phyloP scores from a whole-genome alignment of 2,329 filamentous ascomycete genomes.

The Colletotrichum sp. region DNA sequence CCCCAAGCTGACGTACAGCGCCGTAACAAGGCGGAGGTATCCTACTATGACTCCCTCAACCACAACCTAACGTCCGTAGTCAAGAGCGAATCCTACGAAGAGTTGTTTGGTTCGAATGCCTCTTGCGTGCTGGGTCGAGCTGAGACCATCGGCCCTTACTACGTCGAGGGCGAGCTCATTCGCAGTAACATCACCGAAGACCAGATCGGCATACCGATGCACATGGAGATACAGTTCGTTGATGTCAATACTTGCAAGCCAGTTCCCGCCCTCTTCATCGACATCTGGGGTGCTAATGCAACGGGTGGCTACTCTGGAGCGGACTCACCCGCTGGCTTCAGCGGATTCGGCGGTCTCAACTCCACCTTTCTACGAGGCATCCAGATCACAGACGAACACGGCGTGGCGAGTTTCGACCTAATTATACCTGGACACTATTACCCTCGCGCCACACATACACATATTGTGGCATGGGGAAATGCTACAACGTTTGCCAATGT shows the following conservation, averaged over 20 bases:
- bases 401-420: constrained; percentile 47
- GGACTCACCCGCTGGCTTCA: constrained; percentile 13
- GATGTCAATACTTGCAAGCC: constrained; percentile 26
- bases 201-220: constrained; percentile 46
- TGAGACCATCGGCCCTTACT: constrained; percentile 24
- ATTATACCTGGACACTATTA: constrained; percentile 51
- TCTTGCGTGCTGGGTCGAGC: not conserved
- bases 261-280: constrained; percentile 20
- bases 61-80: not conserved
- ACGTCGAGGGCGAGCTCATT: constrained; percentile 48
- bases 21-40: not conserved
- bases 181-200: constrained; percentile 48
- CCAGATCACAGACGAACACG: constrained; percentile 44
- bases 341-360: constrained; percentile 24
- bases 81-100: constrained; percentile 27
- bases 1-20: not conserved
- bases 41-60: not conserved
- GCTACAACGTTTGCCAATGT: constrained; percentile 35
- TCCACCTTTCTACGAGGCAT: constrained; percentile 40
- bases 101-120: constrained; percentile 17
- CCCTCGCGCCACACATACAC: constrained; percentile 52
- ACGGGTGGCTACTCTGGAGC: constrained; percentile 47
- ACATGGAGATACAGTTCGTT: constrained; percentile 29
- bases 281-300: constrained; percentile 30
- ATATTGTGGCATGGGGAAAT: constrained; percentile 44